Evolutionary conservation across 2,329 filamentous ascomycete genomes (phyloP), one percentile per base, ranked within the genome.

Genomic region (Dactylellina sp.): DNA sequence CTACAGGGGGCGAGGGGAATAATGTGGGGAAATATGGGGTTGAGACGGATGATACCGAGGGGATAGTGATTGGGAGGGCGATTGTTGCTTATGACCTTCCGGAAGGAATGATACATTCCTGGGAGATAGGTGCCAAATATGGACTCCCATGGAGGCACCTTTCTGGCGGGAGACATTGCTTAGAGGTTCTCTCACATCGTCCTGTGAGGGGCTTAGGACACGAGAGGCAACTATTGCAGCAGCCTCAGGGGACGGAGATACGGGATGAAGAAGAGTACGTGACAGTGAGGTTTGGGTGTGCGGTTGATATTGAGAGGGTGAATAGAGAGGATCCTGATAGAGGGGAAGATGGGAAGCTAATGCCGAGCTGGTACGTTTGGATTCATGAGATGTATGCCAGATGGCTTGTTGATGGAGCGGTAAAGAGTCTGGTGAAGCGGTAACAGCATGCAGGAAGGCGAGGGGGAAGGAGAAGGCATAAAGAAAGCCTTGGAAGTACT

Each of bases 371-470:
- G 12, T 60, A 47, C 24, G 40, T 66, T 6, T 74, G 70, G 70
- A n/a, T 74, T 2, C 70, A 74, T 62, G 70, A 74, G 55, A 63
- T 74, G 50, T 74, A 74, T 62, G 70, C 70, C 7, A 55, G 70
- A 18, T 74, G 70, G 70, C 39, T 74, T 28, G 55, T 74, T 6
- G 70, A 74, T 52, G 70, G 46, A 40, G 61, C 70, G 22, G 61
- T 74, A 7, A 64, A 22, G 28, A 62, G 44, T 32, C 20, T 74
- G 32, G 49, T 40, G 37, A 68, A 37, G 12, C 3, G 42, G 20
- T 46, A 46, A 22, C 14, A n/a, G n/a, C n/a, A n/a, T n/a, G n/a
- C n/a, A n/a, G n/a, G n/a, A n/a, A n/a, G n/a, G n/a, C n/a, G n/a
- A n/a, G n/a, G 39, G 4, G n/a, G 39, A 46, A 6, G 37, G 14